Base-by-base conservation (phyloP, 1,284 basidiomycete genomes). In the Puccinia horiana region DNA sequence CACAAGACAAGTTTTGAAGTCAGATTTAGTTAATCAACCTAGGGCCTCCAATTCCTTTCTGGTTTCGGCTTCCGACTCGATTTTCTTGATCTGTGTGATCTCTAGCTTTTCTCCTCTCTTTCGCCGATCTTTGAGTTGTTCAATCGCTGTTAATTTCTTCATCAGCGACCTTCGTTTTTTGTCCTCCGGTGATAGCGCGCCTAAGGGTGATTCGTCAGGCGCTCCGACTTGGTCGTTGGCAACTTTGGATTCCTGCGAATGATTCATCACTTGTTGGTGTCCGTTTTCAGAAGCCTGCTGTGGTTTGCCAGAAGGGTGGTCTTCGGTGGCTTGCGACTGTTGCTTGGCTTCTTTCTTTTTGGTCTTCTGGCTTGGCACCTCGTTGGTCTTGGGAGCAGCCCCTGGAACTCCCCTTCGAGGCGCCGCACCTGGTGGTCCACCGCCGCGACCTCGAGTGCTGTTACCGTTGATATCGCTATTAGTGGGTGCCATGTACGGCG, bases 31-130 rank as follows among this genome's bases (percentile, higher is more conserved):
- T 54, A 18, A 54, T 76, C 37, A 76, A 76, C 86, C 84, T 42
- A 87, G 82, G 52, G 84, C 78, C 56, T 83, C 70, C 16, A 87
- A 83, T 82, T 86, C 86, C 52, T 83, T 81, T n/a, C 85, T 74
- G 29, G 86, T 85, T 77, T 86, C 85, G 6, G 83, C 81, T 84
- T 87, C 86, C 5, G 83, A 82, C 1, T 84, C 84, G 83, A 94
- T 91, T 90, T 97, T 98, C 90, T 97, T 96, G 76, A 93, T 91
- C 79, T 90, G 88, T 26, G 94, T 88, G 78, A 87, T 83, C 83
- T 88, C 88, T 74, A 88, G 84, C 83, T 87, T 86, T 83, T 88
- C 88, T 20, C 88, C 88, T 5, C 84, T 84, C 14, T 85, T 86
- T 77, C 86, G 86, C 73, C 86, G 85, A 73, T 85, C 84, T 85